Conservation (phyloP, 345 rosid genomes). For the Lepidium sativum region DNA sequence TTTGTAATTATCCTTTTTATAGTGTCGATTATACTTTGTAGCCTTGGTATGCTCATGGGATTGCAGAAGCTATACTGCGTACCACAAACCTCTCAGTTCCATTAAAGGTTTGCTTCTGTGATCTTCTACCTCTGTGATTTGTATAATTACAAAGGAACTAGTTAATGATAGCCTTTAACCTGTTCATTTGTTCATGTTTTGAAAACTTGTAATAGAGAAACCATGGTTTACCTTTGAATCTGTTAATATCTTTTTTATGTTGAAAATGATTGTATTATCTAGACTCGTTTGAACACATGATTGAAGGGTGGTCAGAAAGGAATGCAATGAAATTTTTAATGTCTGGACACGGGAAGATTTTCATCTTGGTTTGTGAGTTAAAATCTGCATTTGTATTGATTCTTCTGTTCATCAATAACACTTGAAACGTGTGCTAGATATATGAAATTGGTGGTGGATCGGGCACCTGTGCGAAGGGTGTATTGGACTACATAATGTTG, state of each 20-base stretch:
- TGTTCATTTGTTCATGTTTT: slow-evolving; percentile 9
- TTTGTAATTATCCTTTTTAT: background rate
- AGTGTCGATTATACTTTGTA: slow-evolving; percentile 21
- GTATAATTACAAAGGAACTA: background rate
- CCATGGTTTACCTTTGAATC: background rate
- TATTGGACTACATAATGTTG: slow-evolving; percentile 92
- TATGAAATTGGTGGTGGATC: slow-evolving; percentile 99
- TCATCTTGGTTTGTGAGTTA: background rate
- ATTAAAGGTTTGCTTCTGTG: slow-evolving; percentile 45
- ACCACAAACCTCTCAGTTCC: slow-evolving; percentile 88
- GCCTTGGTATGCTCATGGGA: slow-evolving; percentile 99
- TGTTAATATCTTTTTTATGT: background rate
- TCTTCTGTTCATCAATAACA: background rate
- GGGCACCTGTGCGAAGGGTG: slow-evolving; percentile 91
- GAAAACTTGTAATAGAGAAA: background rate
- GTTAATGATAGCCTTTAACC: background rate
- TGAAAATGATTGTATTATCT: background rate
- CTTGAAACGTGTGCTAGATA: slow-evolving; percentile 42
- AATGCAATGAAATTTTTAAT: no score
- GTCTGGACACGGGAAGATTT: no score
- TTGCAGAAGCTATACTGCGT: slow-evolving; percentile 90
- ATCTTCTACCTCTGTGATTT: background rate
- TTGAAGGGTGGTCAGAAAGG: background rate
- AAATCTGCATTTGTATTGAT: background rate
- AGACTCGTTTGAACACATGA: background rate